Evolutionary conservation across 768 basidiomycete genomes (phyloP).

Genomic region (Rhodotorula toruloides): DNA sequence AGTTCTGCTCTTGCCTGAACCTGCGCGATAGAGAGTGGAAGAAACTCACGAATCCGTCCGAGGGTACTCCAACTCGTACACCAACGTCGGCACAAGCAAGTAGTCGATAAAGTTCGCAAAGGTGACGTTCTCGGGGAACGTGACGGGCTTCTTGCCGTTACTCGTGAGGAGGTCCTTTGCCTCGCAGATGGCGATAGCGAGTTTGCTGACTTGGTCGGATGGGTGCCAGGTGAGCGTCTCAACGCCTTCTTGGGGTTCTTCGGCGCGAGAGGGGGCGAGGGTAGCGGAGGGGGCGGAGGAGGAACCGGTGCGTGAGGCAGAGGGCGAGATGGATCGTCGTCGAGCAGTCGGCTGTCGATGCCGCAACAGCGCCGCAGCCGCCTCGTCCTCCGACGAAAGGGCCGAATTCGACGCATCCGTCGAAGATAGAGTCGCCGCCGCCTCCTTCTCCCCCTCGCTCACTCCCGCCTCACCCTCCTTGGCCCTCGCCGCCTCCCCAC

Average conservation of each 20-base stretch:
- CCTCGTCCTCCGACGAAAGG: background rate
- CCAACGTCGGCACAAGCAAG: constrained; percentile 80
- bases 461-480: too few species aligned
- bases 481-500: background rate
- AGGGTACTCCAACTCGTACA: constrained; percentile 95
- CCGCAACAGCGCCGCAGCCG: background rate
- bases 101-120: constrained; percentile 77
- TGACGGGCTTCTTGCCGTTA: constrained; percentile 60
- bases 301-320: background rate
- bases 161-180: constrained; percentile 70
- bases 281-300: background rate
- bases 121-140: constrained; percentile 80
- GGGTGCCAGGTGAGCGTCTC: constrained; percentile 61
- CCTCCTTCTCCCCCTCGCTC: background rate
- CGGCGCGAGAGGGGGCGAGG: background rate
- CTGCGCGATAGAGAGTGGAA: background rate
- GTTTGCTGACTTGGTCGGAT: constrained; percentile 57
- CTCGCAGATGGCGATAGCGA: constrained; percentile 72
- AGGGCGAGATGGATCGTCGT: constrained; percentile 2
- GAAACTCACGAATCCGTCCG: constrained; percentile 67
- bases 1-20: too few species aligned
- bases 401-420: background rate
- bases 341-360: background rate
- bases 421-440: too few species aligned
- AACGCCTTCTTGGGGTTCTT: constrained; percentile 7